phyloP scores from a whole-genome alignment of 805 yeast species.

The Diddensiella santjacobensis region DNA sequence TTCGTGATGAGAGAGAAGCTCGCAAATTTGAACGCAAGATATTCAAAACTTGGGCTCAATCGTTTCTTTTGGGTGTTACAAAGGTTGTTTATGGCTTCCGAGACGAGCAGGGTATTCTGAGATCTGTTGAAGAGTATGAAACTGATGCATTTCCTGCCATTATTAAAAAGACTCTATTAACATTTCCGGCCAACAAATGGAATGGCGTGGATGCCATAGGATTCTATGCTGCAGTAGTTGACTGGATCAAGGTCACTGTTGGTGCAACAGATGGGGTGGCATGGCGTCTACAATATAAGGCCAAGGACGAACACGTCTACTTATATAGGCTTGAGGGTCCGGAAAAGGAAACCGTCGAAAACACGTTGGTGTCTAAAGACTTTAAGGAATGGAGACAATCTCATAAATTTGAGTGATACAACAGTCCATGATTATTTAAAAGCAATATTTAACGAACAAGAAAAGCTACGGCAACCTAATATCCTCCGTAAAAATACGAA shows the following conservation, averaged over 20 bases:
- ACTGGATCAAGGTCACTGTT: conserved; percentile 62
- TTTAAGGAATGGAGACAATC: conserved; percentile 53
- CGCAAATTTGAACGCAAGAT: conserved; percentile 70
- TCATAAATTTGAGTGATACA: neutral
- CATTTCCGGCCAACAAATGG: conserved; percentile 34
- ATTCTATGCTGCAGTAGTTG: conserved; percentile 81
- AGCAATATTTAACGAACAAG: neutral
- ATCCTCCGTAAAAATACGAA: too few species aligned
- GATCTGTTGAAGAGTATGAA: conserved; percentile 66
- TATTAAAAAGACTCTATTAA: conserved; percentile 23
- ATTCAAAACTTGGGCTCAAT: conserved; percentile 86
- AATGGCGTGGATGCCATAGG: conserved; percentile 75
- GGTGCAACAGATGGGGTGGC: conserved; percentile 53
- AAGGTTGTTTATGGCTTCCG: conserved; percentile 81
- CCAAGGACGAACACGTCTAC: conserved; percentile 50
- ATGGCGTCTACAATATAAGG: conserved; percentile 55
- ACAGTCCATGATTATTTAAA: neutral
- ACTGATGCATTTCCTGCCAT: conserved; percentile 71
- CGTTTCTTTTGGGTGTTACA: conserved; percentile 83
- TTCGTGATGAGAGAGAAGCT: conserved; percentile 55
- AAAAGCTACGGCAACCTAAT: too few species aligned
- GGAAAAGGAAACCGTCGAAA: conserved; percentile 38
- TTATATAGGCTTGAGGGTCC: conserved; percentile 45
- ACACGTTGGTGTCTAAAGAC: conserved; percentile 45
- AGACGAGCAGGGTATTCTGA: conserved; percentile 62